Conservation (phyloP, 208 protist genomes). For the Trypanosoma congolense region DNA sequence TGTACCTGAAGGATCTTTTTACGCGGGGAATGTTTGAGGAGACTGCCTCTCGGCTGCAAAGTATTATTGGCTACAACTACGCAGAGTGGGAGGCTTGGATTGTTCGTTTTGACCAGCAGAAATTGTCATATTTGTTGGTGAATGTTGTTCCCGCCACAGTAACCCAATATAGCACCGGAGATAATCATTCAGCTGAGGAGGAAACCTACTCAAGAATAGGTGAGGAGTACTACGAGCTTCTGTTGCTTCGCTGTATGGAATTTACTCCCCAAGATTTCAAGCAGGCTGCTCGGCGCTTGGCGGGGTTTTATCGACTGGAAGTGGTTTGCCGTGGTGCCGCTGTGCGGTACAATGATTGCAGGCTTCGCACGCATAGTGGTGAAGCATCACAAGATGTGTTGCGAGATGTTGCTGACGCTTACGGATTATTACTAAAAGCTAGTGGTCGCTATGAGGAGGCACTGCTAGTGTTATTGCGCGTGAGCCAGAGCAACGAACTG, state of each 20-base stretch:
- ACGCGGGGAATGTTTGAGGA: conserved; percentile 17
- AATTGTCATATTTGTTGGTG: conserved; percentile 45
- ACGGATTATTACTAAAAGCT: conserved; percentile 46
- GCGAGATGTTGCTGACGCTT: conserved; percentile 42
- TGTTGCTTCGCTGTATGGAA: conserved; percentile 55
- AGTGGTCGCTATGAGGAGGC: conserved; percentile 47
- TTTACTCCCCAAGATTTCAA: conserved; percentile 30
- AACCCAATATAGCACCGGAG: not conserved
- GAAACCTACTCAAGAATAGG: conserved; percentile 23
- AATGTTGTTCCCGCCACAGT: conserved; percentile 35
- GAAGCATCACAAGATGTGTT: conserved; percentile 21
- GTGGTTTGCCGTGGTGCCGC: conserved; percentile 40
- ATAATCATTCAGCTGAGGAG: not conserved
- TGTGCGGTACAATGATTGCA: conserved; percentile 27
- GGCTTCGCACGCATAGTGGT: not conserved
- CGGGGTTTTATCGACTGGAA: conserved; percentile 22
- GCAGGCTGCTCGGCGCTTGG: conserved; percentile 25
- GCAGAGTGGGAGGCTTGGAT: conserved; percentile 71
- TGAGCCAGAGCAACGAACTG: conserved; percentile 41
- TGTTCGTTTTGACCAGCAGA: conserved; percentile 46
- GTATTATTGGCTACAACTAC: conserved; percentile 15
- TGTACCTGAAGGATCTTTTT: conserved; percentile 16
- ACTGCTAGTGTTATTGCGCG: conserved; percentile 48
- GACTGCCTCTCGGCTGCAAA: not conserved
- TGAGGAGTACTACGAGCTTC: conserved; percentile 63